Evolutionary conservation across 2,329 filamentous ascomycete genomes (phyloP).

Genomic region (Nectriaceae sp.): DNA sequence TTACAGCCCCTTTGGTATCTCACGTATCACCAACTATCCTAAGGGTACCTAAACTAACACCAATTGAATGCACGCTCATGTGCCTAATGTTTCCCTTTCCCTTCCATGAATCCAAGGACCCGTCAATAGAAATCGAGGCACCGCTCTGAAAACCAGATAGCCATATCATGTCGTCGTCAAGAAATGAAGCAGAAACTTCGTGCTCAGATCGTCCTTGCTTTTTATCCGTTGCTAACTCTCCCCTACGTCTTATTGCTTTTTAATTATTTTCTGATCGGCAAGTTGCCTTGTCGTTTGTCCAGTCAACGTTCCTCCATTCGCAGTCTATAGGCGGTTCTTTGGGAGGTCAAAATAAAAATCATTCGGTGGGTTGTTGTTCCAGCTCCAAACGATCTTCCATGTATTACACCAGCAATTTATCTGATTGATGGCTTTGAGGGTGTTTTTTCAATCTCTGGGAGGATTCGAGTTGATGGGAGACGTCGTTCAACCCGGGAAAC

Average conservation of each 20-base stretch:
- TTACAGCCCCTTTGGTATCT: neutral
- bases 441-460: constrained; percentile 7
- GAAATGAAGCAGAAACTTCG: constrained; percentile 23
- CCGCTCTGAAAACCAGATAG: constrained; percentile 30
- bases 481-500: constrained; percentile 5
- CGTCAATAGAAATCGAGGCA: constrained; percentile 25
- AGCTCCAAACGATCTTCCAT: constrained; percentile 11
- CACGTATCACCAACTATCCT: neutral
- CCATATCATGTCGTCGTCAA: constrained; percentile 35
- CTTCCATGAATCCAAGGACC: constrained; percentile 21
- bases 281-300: constrained; percentile 11
- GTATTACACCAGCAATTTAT: constrained; percentile 11
- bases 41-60: constrained; percentile 4
- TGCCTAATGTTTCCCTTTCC: constrained; percentile 9
- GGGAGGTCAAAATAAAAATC: constrained; percentile 14
- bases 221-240: constrained; percentile 5
- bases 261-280: constrained; percentile 18
- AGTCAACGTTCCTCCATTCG: constrained; percentile 5
- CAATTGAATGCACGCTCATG: constrained; percentile 9
- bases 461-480: constrained; percentile 7
- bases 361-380: constrained; percentile 10
- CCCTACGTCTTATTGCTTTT: constrained; percentile 7
- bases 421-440: constrained; percentile 3
- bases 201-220: constrained; percentile 16
- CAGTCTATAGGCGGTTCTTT: constrained; percentile 22